Conservation (phyloP, 2,329 filamentous ascomycete species). For the Claviceps purpurea region DNA sequence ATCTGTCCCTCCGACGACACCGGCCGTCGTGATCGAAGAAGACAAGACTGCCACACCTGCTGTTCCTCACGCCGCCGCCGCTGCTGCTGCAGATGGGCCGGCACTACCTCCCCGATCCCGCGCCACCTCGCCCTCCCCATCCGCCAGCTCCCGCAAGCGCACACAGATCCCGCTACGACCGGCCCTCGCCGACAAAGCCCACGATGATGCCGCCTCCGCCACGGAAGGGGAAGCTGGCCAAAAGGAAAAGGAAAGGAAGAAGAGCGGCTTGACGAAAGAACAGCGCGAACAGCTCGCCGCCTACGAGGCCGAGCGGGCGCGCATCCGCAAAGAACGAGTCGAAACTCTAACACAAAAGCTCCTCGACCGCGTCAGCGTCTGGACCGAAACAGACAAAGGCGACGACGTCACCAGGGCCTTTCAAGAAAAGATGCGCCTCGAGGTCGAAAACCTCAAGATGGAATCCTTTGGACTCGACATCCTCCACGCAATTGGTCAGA, state of each 20-base stretch:
- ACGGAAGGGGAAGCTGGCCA: conserved; percentile 35
- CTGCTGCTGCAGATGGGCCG: conserved; percentile 4
- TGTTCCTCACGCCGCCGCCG: conserved; percentile 2
- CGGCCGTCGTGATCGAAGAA: conserved; percentile 28
- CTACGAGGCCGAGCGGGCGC: conserved; percentile 74
- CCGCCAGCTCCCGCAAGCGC: conserved; percentile 28
- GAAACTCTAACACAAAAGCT: conserved; percentile 74
- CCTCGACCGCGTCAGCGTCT: conserved; percentile 77
- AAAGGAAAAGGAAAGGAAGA: conserved; percentile 79
- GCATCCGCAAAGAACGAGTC: conserved; percentile 79
- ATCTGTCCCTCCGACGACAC: conserved; percentile 13
- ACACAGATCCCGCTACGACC: conserved; percentile 61
- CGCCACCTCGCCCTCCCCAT: conserved; percentile 27
- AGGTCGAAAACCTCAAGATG: conserved; percentile 98
- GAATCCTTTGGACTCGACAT: conserved; percentile 96
- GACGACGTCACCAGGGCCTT: conserved; percentile 76
- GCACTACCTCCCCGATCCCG: conserved; percentile 20
- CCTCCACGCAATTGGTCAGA: conserved; percentile 83
- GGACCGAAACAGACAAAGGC: conserved; percentile 94
- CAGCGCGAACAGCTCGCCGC: conserved; percentile 84
- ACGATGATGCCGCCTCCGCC: conserved; percentile 57
- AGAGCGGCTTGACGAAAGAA: conserved; percentile 74
- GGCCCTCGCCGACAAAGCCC: conserved; percentile 70
- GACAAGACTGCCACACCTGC: conserved; percentile 16
- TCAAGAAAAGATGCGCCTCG: conserved; percentile 83